Conservation (phyloP, 78 protist species). For the Dictyostelium purpureum region DNA sequence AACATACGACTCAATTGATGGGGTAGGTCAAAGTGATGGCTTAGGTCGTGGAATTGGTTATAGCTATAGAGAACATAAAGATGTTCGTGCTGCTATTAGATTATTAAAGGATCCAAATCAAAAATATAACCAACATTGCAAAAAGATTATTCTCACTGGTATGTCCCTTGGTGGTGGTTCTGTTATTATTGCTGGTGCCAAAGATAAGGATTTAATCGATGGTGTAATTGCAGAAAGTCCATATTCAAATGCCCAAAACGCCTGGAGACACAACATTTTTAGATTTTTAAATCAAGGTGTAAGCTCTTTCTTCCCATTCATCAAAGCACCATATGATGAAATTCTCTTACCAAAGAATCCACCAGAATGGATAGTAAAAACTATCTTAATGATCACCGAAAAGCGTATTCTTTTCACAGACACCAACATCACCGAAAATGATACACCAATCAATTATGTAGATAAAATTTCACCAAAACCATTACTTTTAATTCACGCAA, state of each 20-base stretch:
- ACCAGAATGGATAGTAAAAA: constrained; percentile 21
- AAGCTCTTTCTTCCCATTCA: background rate
- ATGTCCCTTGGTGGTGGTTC: constrained; percentile 69
- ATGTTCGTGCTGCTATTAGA: constrained; percentile 56
- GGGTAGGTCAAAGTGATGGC: constrained; percentile 9
- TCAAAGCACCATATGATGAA: background rate
- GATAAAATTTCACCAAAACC: constrained; percentile 46
- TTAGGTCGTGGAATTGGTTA: constrained; percentile 27
- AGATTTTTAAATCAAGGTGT: constrained; percentile 27
- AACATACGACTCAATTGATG: constrained; percentile 42
- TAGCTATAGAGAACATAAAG: constrained; percentile 41
- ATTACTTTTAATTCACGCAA: constrained; percentile 31
- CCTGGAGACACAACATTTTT: constrained; percentile 51
- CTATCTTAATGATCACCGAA: background rate
- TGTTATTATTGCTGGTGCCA: constrained; percentile 38
- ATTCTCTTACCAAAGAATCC: constrained; percentile 34
- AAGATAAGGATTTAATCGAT: constrained; percentile 50
- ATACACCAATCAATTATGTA: background rate
- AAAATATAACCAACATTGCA: background rate
- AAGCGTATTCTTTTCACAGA: background rate
- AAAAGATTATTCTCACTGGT: constrained; percentile 48
- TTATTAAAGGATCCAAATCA: background rate
- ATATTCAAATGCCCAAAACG: background rate
- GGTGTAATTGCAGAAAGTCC: constrained; percentile 62
- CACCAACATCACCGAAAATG: background rate